These are phyloP conservation scores for Hymenotorrendiella dingleyae DNA, from an alignment of 2,329 filamentous ascomycete species.

Conservation along the genomic window DNA sequence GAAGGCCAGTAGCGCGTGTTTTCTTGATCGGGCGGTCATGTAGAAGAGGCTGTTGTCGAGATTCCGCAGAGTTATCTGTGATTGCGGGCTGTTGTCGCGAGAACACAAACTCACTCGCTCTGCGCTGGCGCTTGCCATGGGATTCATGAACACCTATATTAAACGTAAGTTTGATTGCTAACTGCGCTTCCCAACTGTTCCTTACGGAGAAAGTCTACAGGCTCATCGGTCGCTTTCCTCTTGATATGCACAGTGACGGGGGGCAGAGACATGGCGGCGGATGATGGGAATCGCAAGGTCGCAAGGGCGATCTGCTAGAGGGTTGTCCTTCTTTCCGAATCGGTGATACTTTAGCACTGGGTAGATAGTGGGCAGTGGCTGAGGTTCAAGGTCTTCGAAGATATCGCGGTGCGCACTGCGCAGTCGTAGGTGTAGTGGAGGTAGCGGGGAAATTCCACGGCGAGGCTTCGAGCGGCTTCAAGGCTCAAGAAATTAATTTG, in stretches of 20 bases:
- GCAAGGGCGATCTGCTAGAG: too few species aligned
- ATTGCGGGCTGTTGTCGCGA: conserved; percentile 19
- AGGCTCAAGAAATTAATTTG: too few species aligned
- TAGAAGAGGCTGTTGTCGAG: conserved; percentile 5
- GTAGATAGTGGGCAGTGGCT: too few species aligned
- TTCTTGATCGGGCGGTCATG: conserved; percentile 20
- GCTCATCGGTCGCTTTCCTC: conserved; percentile 30
- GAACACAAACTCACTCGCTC: conserved; percentile 25
- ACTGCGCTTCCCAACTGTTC: too few species aligned
- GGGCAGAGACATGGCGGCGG: conserved; percentile 26
- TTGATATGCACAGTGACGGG: conserved; percentile 29
- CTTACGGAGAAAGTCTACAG: conserved; percentile 31
- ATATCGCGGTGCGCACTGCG: too few species aligned
- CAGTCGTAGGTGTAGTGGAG: too few species aligned
- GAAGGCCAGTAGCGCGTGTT: conserved; percentile 16
- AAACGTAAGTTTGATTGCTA: conserved; percentile 1
- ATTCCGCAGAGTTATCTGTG: conserved; percentile 1
- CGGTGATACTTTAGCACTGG: too few species aligned
- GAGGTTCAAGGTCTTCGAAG: too few species aligned
- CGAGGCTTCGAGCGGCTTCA: too few species aligned
- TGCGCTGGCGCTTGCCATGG: conserved; percentile 20
- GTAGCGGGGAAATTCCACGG: too few species aligned
- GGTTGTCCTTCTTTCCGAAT: too few species aligned
- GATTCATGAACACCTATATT: conserved; percentile 27
- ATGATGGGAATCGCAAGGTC: too few species aligned